Percentiles rank a stretch among this genome's conserved stretches.
Evolutionary conservation across 1,284 basidiomycete species (phyloP).

Genomic region (Rugosomyces carneus): DNA sequence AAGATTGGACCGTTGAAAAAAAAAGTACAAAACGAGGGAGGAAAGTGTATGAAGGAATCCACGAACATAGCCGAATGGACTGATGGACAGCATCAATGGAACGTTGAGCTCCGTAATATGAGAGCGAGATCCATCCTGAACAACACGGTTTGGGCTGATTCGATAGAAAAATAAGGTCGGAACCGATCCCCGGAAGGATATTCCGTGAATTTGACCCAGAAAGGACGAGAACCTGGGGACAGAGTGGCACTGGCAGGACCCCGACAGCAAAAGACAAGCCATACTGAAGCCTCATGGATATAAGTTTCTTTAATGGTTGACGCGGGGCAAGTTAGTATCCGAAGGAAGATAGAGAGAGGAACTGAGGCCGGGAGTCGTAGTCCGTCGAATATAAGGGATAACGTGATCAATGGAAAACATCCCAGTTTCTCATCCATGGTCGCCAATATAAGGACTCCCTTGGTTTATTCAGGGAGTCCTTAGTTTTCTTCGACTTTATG

Average conservation of each 20-base stretch:
- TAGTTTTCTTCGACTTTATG: no score
- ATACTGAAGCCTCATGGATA: conserved; percentile 20
- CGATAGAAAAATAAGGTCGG: conserved; percentile 4
- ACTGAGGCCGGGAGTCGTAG: neutral
- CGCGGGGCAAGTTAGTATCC: neutral
- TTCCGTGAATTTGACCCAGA: conserved; percentile 1
- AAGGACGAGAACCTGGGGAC: conserved; percentile 7
- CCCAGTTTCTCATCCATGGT: no score
- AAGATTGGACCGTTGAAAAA: conserved; percentile 6
- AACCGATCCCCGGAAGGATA: conserved; percentile 5
- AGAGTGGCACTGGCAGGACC: no score
- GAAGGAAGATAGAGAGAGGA: conserved; percentile 1
- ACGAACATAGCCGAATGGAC: neutral
- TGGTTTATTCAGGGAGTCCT: neutral
- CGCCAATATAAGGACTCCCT: neutral
- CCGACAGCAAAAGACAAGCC: conserved; percentile 16
- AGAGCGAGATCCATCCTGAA: conserved; percentile 1
- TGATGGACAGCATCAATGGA: neutral
- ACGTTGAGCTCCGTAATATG: neutral
- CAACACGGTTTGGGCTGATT: neutral
- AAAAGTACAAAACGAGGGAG: neutral
- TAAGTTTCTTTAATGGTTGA: neutral
- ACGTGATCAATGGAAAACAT: no score
- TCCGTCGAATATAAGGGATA: conserved; percentile 8
- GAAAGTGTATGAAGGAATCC: neutral